Base-by-base conservation (phyloP, 805 yeast genomes). In the Candida koratica region DNA sequence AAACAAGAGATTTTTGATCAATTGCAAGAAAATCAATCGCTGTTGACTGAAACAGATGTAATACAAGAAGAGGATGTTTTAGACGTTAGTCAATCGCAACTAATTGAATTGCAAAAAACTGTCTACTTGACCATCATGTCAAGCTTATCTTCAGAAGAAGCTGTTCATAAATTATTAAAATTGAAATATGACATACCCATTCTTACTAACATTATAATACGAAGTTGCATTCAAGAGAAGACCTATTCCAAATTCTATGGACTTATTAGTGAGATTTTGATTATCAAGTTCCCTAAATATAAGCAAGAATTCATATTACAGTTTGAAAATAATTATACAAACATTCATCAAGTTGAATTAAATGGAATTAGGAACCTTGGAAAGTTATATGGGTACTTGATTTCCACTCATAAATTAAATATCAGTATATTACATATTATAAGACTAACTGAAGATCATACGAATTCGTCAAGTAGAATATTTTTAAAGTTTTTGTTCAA, bases 141-240 rank as follows among this genome's bases (percentile, higher is more conserved):
- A 15, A 79, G 95, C 41, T 75, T 90, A 81, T 81, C 94, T 0
- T 79, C 89, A 4, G 95, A 86, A 46, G 98, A 93, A 64, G 90
- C 95, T 0, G 88, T 86, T 1, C 97, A 89, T 56, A 89, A 89
- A 55, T 60, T 93, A 5, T 47, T 84, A 26, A 75, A 73, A 49
- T 49, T 84, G 16, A 52, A 47, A 7, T 45, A 52, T 17, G 34
- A 73, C 29, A 75, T 79, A 46, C 57, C 58, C 4, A 72, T 74
- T 45, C 66, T 86, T 10, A 78, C 75, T 6, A 88, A 83, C 46
- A 83, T 84, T 75, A 60, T 90, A 4, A 64, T 86, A 10, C 83
- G 82, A 54, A 78, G 90, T 41, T 83, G 96, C 55, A 74, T 87
- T 0, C 94, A 89, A 49, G 96, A 86, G 47, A 77, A 83, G 45